Base-by-base conservation (phyloP, 2,329 filamentous ascomycete genomes). In the Fusarium pilosicola region DNA sequence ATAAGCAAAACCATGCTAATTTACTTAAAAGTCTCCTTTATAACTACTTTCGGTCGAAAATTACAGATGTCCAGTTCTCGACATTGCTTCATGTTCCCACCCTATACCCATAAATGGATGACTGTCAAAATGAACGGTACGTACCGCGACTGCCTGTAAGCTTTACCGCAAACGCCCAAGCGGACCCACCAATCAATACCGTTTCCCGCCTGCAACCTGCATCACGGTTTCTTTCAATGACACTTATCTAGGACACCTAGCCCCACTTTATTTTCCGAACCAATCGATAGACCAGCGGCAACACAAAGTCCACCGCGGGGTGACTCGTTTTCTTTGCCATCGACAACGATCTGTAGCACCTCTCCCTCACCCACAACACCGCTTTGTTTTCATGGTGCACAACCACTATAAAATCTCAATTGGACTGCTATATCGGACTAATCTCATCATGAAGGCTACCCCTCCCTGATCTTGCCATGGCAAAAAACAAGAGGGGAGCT, bases 401-500 rank as follows among this genome's bases (percentile, higher is more conserved):
- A 30, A 51, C 49, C 32, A 41, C 48, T 52, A 61, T 51, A 24
- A 62, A 62, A 63, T n/a, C 24, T 28, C 20, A 22, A 24, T 24
- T 38, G n/a, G 36, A 46, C 26, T 34, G 36, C 52, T 48, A 48
- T 26, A 26, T 13, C 15, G 17, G 22, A 56, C 22, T 38, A 52
- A 32, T 34, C 15, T 38, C 20, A 73, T 30, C 18, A 77, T 77
- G 76, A 69, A 55, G 57, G 20, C 34, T 42, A 38, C n/a, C 14
- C 26, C 24, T 9, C 48, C 32, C 15, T 55, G 67, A 61, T 24
- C 15, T 36, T 48, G 28, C 26, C 3, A 79, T 79, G 78, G 46
- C 69, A 14, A 77, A 68, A 61, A 78, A 75, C 34, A 79, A 78
- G 61, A 78, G 71, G 60, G 77, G 74, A 48, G 49, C 69, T 45